A percentile compares a stretch with the other conserved stretches of the same genome.
Evolutionary conservation across 306 rosid species (phyloP).

Genomic region (Mimosa pudica): DNA sequence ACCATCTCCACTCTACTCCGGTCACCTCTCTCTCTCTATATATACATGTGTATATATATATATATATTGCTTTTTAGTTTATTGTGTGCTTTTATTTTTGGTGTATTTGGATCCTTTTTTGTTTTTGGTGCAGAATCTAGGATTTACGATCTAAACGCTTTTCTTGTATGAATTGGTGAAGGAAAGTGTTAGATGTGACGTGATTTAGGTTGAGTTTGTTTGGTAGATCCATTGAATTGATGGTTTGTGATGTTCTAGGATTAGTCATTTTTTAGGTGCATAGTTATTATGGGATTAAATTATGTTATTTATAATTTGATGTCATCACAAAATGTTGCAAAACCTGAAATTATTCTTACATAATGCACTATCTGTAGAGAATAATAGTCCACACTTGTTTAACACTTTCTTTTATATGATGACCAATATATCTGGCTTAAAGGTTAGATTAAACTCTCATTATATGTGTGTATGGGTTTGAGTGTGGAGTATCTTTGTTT

Average conservation of each 20-base stretch:
- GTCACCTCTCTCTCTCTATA: not conserved
- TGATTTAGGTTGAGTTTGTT: not conserved
- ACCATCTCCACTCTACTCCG: not conserved
- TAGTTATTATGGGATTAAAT: too few species aligned
- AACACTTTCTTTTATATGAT: not conserved
- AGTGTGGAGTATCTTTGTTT: not conserved
- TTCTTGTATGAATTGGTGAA: not conserved
- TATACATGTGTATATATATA: too few species aligned
- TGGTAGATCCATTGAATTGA: not conserved
- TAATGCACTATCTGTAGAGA: not conserved
- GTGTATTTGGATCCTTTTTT: slow-evolving; percentile 26
- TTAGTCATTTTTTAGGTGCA: not conserved
- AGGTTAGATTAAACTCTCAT: not conserved
- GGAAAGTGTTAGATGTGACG: not conserved
- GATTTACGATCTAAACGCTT: slow-evolving; percentile 24
- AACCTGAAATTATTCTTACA: not conserved
- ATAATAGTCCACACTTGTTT: not conserved
- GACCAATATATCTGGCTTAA: not conserved
- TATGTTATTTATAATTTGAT: too few species aligned
- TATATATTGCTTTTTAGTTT: not conserved
- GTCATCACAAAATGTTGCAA: not conserved
- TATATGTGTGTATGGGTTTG: too few species aligned
- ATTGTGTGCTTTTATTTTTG: not conserved
- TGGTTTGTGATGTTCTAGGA: not conserved
- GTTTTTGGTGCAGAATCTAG: not conserved